Evolutionary conservation across 192 early-diverging fungal species (phyloP).

Genomic region (Coemansia sp.): DNA sequence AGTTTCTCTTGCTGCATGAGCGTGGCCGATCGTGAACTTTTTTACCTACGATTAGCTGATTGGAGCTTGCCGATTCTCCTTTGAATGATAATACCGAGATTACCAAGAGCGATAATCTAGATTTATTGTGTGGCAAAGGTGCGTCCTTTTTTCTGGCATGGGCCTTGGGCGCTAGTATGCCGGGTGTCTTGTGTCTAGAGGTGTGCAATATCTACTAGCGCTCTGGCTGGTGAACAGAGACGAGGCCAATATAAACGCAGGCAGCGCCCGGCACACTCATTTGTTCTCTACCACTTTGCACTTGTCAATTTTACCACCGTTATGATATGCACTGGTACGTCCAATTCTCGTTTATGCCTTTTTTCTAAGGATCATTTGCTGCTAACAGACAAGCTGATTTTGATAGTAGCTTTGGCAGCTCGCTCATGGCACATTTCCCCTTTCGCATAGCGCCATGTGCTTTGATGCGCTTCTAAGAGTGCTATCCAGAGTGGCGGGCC

Average conservation of each 20-base stretch:
- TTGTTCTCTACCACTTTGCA: neutral
- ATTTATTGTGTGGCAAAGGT: slow-evolving; percentile 3
- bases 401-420: neutral
- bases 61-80: neutral
- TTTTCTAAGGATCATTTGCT: neutral
- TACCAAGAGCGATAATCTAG: neutral
- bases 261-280: neutral
- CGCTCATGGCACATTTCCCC: neutral
- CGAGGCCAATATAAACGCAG: neutral
- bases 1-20: neutral
- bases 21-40: neutral
- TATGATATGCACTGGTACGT: neutral
- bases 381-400: neutral
- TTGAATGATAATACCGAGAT: neutral
- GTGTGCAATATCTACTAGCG: neutral
- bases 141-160: neutral
- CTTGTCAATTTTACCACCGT: neutral
- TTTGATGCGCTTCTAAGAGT: neutral
- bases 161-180: neutral
- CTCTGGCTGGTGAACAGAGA: neutral
- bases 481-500: neutral
- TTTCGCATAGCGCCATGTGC: neutral
- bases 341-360: neutral
- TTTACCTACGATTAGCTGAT: neutral
- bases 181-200: neutral